These are phyloP conservation scores for Monosporascus sp. DNA, from an alignment of 2,329 filamentous ascomycete species.

Conservation along the genomic window DNA sequence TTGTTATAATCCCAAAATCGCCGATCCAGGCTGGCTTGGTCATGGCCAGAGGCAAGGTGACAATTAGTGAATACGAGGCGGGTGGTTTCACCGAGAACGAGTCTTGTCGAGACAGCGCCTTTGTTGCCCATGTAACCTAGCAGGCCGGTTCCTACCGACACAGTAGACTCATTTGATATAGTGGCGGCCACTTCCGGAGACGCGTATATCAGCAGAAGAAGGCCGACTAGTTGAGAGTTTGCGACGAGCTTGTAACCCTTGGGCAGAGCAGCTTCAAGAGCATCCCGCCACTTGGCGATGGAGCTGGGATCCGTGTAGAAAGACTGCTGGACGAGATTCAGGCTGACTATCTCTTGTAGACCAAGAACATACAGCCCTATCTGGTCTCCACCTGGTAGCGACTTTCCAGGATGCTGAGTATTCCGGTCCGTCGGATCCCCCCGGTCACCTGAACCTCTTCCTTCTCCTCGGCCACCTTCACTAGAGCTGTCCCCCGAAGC, in stretches of 20 bases:
- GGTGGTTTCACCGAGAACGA: constrained; percentile 86
- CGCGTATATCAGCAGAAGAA: constrained; percentile 81
- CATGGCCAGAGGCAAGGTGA: constrained; percentile 82
- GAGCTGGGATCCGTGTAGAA: constrained; percentile 68
- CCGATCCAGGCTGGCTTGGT: constrained; percentile 70
- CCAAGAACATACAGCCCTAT: constrained; percentile 87
- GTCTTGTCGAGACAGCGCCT: constrained; percentile 74
- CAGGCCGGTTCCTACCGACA: constrained; percentile 80
- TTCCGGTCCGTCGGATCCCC: constrained; percentile 31
- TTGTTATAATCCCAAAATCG: constrained; percentile 87
- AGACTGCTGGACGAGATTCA: constrained; percentile 74
- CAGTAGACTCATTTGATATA: constrained; percentile 76
- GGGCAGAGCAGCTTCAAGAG: constrained; percentile 69
- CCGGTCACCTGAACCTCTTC: constrained; percentile 12
- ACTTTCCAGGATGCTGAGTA: constrained; percentile 34
- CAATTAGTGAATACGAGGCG: constrained; percentile 85
- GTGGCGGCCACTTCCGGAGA: constrained; percentile 69
- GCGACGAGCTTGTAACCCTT: constrained; percentile 70
- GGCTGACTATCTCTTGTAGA: constrained; percentile 86
- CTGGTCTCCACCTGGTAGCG: constrained; percentile 56
- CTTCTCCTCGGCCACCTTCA: constrained; percentile 20
- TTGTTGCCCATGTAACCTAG: constrained; percentile 97
- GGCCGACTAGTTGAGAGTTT: constrained; percentile 79
- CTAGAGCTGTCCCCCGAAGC: not conserved
- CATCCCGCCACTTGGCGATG: constrained; percentile 74